Base-by-base conservation (phyloP, 2,329 filamentous ascomycete species). In the Verticillium klebahnii region DNA sequence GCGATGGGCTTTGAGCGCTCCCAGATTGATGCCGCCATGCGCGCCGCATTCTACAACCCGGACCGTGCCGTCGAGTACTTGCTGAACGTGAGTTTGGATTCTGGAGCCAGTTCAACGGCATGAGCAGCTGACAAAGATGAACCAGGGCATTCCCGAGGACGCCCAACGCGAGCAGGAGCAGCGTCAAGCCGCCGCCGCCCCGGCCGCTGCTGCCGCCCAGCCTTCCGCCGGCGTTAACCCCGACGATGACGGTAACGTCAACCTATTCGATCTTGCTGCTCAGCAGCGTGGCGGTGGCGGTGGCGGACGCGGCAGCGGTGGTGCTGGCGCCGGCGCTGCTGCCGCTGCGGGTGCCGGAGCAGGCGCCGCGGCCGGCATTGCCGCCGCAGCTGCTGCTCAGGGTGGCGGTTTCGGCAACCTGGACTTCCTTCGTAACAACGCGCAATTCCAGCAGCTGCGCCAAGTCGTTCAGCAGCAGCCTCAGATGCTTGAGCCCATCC, bases 381-480 rank as follows among this genome's bases (percentile, higher is more conserved):
- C 25, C 54, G 54, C 25, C 15, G 81, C 78, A 39, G 83, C 79
- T 37, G 83, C 78, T 34, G 82, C 78, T 39, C 83, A 79, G 37
- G 82, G 77, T 40, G 84, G 85, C 50, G 79, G 91, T 31, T 90
- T 89, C 31, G 96, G 93, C 72, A 96, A 93, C 72, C 86, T 99
- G 62, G 94, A 98, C 67, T 98, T 97, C 75, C 82, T 99, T 61
- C 89, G 95, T 71, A 92, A 93, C 77, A 98, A 98, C 75, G 89
- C 93, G 29, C 94, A 98, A 77, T 99, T 99, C 80, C 95, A 98
- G 79, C 95, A 99, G 78, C 86, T 99, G 63, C 90, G 95, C 66
- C 93, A 97, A 78, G 89, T 99, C 25, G 94, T 99, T 55, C 95
- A 99, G 78, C 93, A 97, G 76, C 92, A 98, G 75, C 95, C 95